A percentile compares a stretch with the other conserved stretches of the same genome.
These are phyloP conservation scores for Neopestalotiopsis clavispora DNA, from an alignment of 2,329 filamentous ascomycete genomes.

Conservation along the genomic window DNA sequence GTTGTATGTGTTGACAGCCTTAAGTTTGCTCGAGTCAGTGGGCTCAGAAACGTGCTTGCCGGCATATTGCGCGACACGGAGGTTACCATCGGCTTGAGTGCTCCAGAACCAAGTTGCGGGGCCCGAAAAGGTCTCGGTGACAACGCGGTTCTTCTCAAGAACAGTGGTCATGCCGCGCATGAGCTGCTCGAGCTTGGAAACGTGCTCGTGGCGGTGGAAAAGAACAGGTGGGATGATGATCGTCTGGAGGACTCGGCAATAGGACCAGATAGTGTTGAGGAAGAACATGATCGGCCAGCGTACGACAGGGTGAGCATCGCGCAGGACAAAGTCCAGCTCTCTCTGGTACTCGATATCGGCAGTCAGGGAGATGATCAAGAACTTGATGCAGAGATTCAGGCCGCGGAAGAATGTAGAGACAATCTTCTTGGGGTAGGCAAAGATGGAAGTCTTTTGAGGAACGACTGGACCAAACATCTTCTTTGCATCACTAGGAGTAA, in stretches of 20 bases:
- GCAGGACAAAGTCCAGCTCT: slow-evolving; percentile 5
- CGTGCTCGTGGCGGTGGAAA: slow-evolving; percentile 7
- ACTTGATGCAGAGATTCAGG: slow-evolving; percentile 8
- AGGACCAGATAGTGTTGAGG: slow-evolving; percentile 11
- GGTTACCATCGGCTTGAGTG: background rate
- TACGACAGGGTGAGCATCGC: background rate
- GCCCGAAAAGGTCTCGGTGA: slow-evolving; percentile 1
- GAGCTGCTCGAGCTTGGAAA: background rate
- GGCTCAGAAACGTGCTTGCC: background rate
- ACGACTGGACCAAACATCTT: background rate
- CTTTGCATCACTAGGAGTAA: background rate
- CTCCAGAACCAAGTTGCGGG: slow-evolving; percentile 12
- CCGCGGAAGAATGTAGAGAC: background rate
- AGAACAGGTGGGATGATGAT: background rate
- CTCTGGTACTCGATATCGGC: slow-evolving; percentile 12
- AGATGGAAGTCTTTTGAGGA: background rate
- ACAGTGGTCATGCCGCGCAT: slow-evolving; percentile 10
- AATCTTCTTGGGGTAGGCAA: background rate
- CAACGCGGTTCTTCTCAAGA: slow-evolving; percentile 10
- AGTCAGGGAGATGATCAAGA: slow-evolving; percentile 2
- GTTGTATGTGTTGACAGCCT: slow-evolving; percentile 12
- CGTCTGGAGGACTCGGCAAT: slow-evolving; percentile 3
- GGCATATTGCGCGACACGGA: background rate
- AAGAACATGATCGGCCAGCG: slow-evolving; percentile 8
- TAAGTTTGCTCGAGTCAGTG: background rate